These are phyloP conservation scores for Agrocybe chaxingu DNA, from an alignment of 768 basidiomycete species.

Conservation along the genomic window DNA sequence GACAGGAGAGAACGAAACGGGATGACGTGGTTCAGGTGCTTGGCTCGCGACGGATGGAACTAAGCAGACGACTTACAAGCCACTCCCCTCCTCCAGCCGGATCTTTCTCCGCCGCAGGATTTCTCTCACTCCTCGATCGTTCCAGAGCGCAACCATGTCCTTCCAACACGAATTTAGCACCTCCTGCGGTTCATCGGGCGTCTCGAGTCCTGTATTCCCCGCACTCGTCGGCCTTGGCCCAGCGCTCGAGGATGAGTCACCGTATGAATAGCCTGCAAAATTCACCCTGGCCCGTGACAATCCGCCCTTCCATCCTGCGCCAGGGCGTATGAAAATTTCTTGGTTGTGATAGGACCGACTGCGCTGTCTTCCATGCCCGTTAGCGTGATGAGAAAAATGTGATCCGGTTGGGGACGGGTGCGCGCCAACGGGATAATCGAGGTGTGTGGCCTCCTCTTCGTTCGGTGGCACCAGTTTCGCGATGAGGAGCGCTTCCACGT, in stretches of 20 bases:
- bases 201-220: constrained; percentile 43
- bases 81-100: constrained; percentile 66
- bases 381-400: constrained; percentile 11
- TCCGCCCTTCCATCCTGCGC: constrained; percentile 62
- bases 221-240: constrained; percentile 37
- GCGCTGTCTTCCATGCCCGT: constrained; percentile 12
- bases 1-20: constrained; percentile 6
- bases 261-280: constrained; percentile 19
- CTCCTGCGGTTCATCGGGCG: constrained; percentile 56
- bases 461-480: constrained; percentile 65
- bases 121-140: constrained; percentile 54
- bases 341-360: constrained; percentile 31
- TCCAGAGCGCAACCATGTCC: constrained; percentile 70
- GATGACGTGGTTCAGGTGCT: not conserved
- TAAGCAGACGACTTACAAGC: constrained; percentile 55
- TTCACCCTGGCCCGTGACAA: constrained; percentile 43
- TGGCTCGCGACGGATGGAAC: not conserved
- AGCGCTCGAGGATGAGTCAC: constrained; percentile 7
- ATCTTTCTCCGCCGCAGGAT: constrained; percentile 57
- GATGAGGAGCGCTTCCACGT: constrained; percentile 67
- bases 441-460: constrained; percentile 55
- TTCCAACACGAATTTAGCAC: constrained; percentile 55
- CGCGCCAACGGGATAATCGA: constrained; percentile 18
- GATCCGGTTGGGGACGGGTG: constrained; percentile 19
- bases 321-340: constrained; percentile 64